A percentile compares a stretch with the other conserved stretches of the same genome.
phyloP scores from a whole-genome alignment of 768 basidiomycete species.

The Cystoderma amianthinum region DNA sequence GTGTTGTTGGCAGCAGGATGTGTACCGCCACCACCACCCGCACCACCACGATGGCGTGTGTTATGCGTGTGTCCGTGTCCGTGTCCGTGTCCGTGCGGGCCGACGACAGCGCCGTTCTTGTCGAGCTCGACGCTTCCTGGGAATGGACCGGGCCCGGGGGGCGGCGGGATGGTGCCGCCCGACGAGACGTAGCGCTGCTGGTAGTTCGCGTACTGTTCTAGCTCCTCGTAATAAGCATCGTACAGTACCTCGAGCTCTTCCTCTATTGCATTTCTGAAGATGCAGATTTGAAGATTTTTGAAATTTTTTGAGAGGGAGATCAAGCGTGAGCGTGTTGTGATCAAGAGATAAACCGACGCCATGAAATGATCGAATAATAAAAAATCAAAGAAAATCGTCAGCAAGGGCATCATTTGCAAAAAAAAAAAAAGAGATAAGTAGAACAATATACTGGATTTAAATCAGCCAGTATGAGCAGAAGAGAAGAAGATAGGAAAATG shows the following conservation, averaged over 20 bases:
- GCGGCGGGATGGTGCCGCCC: conserved; percentile 84
- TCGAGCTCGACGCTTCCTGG: conserved; percentile 97
- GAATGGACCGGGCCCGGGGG: conserved; percentile 95
- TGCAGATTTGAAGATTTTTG: conserved; percentile 8
- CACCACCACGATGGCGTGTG: neutral
- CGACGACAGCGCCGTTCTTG: conserved; percentile 63
- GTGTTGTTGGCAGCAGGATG: conserved; percentile 8
- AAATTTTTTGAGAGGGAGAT: conserved; percentile 7
- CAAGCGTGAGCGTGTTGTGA: conserved; percentile 12
- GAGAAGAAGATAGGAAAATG: conserved; percentile 15
- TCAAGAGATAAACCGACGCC: conserved; percentile 18
- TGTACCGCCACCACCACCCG: no score
- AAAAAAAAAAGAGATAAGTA: conserved; percentile 12
- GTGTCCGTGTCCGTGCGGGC: conserved; percentile 14
- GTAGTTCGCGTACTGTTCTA: conserved; percentile 98
- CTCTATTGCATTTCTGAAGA: conserved; percentile 87
- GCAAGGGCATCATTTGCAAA: conserved; percentile 10
- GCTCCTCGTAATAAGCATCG: conserved; percentile 99
- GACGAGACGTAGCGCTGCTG: conserved; percentile 94
- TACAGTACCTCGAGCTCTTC: conserved; percentile 99
- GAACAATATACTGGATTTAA: conserved; percentile 10
- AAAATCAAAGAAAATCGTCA: no score
- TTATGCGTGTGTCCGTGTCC: no score
- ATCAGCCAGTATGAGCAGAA: conserved; percentile 11
- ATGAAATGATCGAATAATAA: conserved; percentile 9